Evolutionary conservation across 179 eudicot genomes (phyloP).

Genomic region (Spergularia azorica): DNA sequence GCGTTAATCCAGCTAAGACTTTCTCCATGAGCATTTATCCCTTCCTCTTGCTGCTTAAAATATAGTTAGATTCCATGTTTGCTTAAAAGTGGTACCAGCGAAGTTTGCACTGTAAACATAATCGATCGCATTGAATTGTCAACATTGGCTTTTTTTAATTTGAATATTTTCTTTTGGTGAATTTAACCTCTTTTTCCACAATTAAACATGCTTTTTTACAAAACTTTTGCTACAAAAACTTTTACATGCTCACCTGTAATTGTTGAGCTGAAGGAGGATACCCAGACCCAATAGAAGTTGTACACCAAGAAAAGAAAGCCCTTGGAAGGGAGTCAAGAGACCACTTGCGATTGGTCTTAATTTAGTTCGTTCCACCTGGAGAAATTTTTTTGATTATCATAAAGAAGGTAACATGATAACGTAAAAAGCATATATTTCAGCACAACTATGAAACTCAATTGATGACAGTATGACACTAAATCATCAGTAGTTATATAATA

Average conservation of each 20-base stretch:
- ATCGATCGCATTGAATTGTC: too few relatives aligned
- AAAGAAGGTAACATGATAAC: background rate
- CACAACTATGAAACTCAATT: background rate
- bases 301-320: slow-evolving; percentile 73
- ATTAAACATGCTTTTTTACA: too few relatives aligned
- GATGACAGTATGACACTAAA: background rate
- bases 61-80: background rate
- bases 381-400: background rate
- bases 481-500: too few relatives aligned
- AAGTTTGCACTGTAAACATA: background rate
- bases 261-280: slow-evolving; percentile 79
- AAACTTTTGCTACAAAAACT: background rate
- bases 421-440: background rate
- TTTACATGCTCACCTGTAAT: slow-evolving; percentile 53
- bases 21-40: too few relatives aligned
- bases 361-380: slow-evolving; percentile 81
- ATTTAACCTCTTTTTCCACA: background rate
- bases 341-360: slow-evolving; percentile 88
- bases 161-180: background rate
- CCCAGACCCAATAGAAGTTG: slow-evolving; percentile 88
- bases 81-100: background rate
- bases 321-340: slow-evolving; percentile 69
- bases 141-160: background rate
- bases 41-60: too few relatives aligned
- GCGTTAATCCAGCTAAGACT: too few relatives aligned